Evolutionary conservation across 2,329 filamentous ascomycete genomes (phyloP), one percentile per base, ranked within the genome.

Genomic region (Aureobasidium sp.): DNA sequence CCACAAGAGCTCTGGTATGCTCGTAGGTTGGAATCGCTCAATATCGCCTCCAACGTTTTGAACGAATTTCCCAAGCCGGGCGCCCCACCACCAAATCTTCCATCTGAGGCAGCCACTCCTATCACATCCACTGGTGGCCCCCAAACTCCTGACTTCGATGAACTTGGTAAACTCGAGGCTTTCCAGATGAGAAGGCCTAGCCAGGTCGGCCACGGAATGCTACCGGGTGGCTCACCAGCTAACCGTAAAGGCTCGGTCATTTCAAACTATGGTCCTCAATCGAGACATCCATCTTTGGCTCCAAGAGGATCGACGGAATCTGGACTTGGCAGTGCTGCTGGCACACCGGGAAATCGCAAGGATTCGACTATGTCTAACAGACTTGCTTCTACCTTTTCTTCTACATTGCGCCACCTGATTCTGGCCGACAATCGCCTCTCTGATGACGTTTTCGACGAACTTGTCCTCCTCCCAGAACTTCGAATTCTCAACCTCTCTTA

Each of bases 1-100:
- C 94, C 94, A 1, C 85, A 90, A 71, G 94, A 99, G 71, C 82
- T 99, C n/a, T 99, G 94, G 94, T 93, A 90, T 81, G 93, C 93
- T 57, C 87, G 88, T 68, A 91, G 88, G 71, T 77, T 99, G 61
- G 92, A 97, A 74, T 93, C 88, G 0, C 82, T 99, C 63, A 99
- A 99, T 69, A 87, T 96, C 14, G 97, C 93, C 0, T 97, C 94
- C 12, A 99, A 99, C 68, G 87, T 97, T 7, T 81, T 99, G 22
- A 88, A 92, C 56, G 86, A 84, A 44, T 97, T 99, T 71, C 94
- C 94, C 0, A 97, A 96, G 71, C 90, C 90, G 25, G 79, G 80
- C 49, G 75, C 87, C 1, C 88, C 88, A 9, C 85, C 90, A 52
- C 72, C 74, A 64, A 63, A 70, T 7, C 60, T 73, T 25, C 66